Base-by-base conservation (phyloP, 345 rosid species). In the Dipteronia dyeriana region DNA sequence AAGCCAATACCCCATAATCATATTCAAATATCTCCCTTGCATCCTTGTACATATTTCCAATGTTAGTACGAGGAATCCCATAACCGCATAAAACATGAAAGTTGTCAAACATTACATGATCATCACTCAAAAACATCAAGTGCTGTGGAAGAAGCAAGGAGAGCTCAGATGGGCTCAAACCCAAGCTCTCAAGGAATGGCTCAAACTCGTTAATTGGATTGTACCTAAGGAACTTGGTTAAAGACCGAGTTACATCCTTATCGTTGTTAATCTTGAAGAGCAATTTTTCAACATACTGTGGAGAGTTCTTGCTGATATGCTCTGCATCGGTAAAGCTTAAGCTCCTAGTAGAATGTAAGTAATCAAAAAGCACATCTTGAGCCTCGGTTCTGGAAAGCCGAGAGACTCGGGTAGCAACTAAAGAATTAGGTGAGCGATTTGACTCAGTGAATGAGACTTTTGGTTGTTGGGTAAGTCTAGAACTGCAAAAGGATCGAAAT, bases 171-270 rank as follows among this genome's bases (percentile, higher is more conserved):
- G 89, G 88, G 69, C 66, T 76, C 89, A 94, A 73, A 39, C 98
- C 97, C 75, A 94, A 80, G 64, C 98, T 94, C 91, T 94, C 97
- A 64, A 94, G 87, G 66, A 94, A 92, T 0, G 97, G 97, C 34
- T 94, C 98, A 71, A 89, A 92, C 85, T 92, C 98, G 49, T 92
- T 91, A 8, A 94, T 88, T 5, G 97, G 97, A 84, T 90, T 83
- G 81, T 89, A 94, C 82, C 93, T 81, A 78, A 92, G 91, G 79
- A 81, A 88, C 41, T 79, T 92, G 22, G 74, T 53, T 82, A 94
- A 72, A 0, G 86, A 78, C 77, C 80, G 79, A 22, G 82, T 67
- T 12, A 90, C 76, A 81, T 92, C 91, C 51, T 84, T 84, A 8
- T 85, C 83, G 17, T 57, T 67, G 71, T 84, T 87, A 63, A 91